Evolutionary conservation across 2,329 filamentous ascomycete species (phyloP), one percentile per base, ranked within the genome.

Genomic region (Sporothrix humicola): DNA sequence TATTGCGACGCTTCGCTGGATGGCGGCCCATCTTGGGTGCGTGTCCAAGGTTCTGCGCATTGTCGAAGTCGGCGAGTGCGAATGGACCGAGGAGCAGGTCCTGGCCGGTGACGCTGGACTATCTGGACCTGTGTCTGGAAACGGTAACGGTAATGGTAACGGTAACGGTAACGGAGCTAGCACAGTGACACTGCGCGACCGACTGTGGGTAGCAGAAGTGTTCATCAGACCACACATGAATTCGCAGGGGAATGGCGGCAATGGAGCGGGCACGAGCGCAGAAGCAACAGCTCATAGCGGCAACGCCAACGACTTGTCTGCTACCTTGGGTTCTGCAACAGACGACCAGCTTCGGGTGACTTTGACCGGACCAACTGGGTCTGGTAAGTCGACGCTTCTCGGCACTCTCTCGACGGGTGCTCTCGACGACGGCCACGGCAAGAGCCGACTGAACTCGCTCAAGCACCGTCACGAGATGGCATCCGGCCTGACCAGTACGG

Each of bases 381-480:
- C 93, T 61, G 96, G 96, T 0, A 99, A 99, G 81, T 97, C 95
- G 0, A 97, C 93, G 46, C 83, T 99, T 26, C 83, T 99, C 0
- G 96, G 96, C 0, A 97, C 93, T 0, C 83, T 99, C 37, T 95
- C 93, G 0, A 97, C 94, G 0, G 94, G 94, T 1, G 92, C 91
- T 1, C 84, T 97, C 20, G 96, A 99, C 80, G 98, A 98, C 81
- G 95, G 95, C 0, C 88, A 95, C 76, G 96, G 96, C 0, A 96
- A 94, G 80, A 97, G 94, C 79, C 89, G 96, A 71, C 85, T 98
- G 37, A 95, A 93, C 78, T 86, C 98, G 69, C 85, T 99, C 44
- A 97, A 94, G 80, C 96, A 99, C 82, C 90, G 93, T 12, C 96
- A 99, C 80, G 96, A 99, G 80, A 92, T 98, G 73, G 91, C 88